These are phyloP conservation scores for Vaccinium darrowii DNA, from an alignment of 148 eudicot genomes.

Conservation along the genomic window DNA sequence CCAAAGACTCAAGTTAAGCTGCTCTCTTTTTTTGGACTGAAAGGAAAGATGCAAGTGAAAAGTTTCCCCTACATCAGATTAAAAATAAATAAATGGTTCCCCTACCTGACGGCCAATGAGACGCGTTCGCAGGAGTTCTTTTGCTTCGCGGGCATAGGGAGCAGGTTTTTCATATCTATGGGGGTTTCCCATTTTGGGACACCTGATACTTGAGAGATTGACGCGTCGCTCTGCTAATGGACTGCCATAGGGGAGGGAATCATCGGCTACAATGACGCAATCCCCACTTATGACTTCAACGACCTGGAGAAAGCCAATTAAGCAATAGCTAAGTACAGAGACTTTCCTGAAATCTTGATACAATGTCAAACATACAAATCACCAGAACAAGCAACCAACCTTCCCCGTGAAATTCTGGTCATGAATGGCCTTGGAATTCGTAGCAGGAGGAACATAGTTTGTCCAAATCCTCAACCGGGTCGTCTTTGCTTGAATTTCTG, in stretches of 20 bases:
- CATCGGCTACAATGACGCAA: conserved; percentile 87
- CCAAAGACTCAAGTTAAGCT: background rate
- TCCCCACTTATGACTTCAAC: conserved; percentile 93
- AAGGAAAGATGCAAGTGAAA: background rate
- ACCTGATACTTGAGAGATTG: conserved; percentile 88
- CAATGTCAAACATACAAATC: background rate
- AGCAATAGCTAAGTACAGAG: conserved; percentile 6
- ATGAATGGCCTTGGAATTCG: conserved; percentile 83
- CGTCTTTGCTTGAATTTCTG: conserved; percentile 91
- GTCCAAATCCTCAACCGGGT: conserved; percentile 70
- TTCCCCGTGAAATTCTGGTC: conserved; percentile 93
- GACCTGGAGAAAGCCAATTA: conserved; percentile 47
- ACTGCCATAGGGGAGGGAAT: conserved; percentile 81
- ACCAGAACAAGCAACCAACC: conserved; percentile 37
- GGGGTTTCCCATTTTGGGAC: conserved; percentile 82
- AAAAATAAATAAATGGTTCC: too few species aligned
- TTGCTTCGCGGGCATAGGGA: conserved; percentile 84
- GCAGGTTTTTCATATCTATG: conserved; percentile 60
- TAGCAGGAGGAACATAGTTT: conserved; percentile 71
- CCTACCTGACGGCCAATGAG: conserved; percentile 86
- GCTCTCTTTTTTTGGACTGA: background rate
- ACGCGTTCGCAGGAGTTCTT: conserved; percentile 75
- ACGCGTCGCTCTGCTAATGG: conserved; percentile 85
- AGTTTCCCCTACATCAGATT: conserved; percentile 27
- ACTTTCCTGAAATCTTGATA: background rate